Evolutionary conservation across 306 rosid species (phyloP).

Genomic region (Lathyrus oleraceus): DNA sequence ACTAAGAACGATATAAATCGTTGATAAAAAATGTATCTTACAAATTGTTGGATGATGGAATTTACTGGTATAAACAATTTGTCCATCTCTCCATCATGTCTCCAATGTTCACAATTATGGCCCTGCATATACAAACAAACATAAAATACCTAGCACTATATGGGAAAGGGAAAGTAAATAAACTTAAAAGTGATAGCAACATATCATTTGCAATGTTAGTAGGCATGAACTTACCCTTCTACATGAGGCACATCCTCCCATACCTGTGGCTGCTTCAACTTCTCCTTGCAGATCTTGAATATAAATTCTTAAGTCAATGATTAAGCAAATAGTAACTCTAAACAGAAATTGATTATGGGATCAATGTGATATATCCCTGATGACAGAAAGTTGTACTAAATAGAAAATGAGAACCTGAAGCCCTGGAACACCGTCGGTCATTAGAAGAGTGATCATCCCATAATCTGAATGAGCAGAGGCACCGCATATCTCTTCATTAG

Average conservation of each 20-base stretch:
- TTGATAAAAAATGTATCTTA: slow-evolving; percentile 1
- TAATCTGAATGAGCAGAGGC: slow-evolving; percentile 94
- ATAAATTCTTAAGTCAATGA: slow-evolving; percentile 16
- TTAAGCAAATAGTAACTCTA: slow-evolving; percentile 21
- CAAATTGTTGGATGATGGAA: slow-evolving; percentile 26
- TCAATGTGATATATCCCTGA: not conserved
- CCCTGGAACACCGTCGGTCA: slow-evolving; percentile 70
- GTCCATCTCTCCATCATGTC: slow-evolving; percentile 98
- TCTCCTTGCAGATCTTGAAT: slow-evolving; percentile 74
- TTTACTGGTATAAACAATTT: slow-evolving; percentile 77
- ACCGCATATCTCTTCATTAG: slow-evolving; percentile 36
- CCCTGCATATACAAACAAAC: slow-evolving; percentile 52
- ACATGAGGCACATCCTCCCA: slow-evolving; percentile 81
- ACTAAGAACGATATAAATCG: slow-evolving; percentile 23
- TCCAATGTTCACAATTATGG: slow-evolving; percentile 80
- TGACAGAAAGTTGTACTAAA: no score
- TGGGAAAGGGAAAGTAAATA: not conserved
- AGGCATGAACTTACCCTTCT: slow-evolving; percentile 61
- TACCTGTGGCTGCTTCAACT: slow-evolving; percentile 63
- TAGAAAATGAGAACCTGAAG: slow-evolving; percentile 65
- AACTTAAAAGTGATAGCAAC: slow-evolving; percentile 2
- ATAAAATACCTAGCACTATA: slow-evolving; percentile 6
- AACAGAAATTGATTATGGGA: not conserved
- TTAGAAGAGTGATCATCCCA: slow-evolving; percentile 80
- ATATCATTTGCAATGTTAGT: not conserved